Conservation (phyloP, 129 eudicot species). For the Glebionis coronaria region DNA sequence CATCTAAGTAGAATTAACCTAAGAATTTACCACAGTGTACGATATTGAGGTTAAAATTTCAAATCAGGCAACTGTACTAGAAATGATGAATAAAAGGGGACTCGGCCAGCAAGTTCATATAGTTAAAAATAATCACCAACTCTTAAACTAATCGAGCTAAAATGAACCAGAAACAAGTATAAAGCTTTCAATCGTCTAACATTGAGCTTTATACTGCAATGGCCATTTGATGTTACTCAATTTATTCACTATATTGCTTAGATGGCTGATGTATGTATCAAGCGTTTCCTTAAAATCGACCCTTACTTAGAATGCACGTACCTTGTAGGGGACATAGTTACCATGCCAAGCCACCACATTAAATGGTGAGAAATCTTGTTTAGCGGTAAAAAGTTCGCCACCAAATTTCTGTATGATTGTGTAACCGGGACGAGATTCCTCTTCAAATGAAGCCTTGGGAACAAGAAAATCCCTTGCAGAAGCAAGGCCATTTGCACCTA, state of each 20-base stretch:
- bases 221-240: background rate
- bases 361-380: conserved; percentile 96
- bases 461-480: conserved; percentile 44
- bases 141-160: background rate
- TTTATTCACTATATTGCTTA: conserved; percentile 3
- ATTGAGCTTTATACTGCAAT: background rate
- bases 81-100: too few relatives aligned
- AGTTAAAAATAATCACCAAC: background rate
- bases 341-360: conserved; percentile 99
- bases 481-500: conserved; percentile 99
- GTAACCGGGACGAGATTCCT: conserved; percentile 16
- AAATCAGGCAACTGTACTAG: too few relatives aligned
- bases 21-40: too few relatives aligned
- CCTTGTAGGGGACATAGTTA: conserved; percentile 96
- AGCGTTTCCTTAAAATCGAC: background rate
- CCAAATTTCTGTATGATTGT: conserved; percentile 82
- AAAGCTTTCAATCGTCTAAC: background rate
- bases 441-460: conserved; percentile 12
- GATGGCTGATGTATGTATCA: background rate
- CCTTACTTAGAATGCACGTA: conserved; percentile 9
- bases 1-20: background rate
- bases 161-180: background rate
- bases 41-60: too few relatives aligned
- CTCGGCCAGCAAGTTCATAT: background rate
- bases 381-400: conserved; percentile 95